A percentile compares a stretch with the other conserved stretches of the same genome.
phyloP scores from a whole-genome alignment of 495 filamentous ascomycete species.

The Penicillium cataractarum region DNA sequence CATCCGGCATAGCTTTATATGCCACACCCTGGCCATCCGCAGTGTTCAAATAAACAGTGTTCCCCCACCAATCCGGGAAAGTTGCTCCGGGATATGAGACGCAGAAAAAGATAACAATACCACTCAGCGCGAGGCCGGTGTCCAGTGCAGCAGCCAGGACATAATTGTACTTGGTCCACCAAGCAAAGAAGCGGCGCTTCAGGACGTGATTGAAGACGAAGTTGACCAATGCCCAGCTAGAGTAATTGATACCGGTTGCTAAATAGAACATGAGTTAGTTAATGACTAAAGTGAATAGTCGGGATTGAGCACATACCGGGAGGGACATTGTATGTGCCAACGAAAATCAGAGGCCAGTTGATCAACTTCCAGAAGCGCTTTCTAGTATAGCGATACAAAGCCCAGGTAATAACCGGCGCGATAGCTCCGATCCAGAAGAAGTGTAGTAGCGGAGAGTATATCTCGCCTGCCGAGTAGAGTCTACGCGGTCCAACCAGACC shows the following conservation, averaged over 20 bases:
- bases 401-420: conserved; percentile 33
- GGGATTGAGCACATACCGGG: conserved; percentile 25
- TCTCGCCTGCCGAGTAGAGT: conserved; percentile 27
- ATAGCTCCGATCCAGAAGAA: conserved; percentile 45
- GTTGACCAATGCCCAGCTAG: conserved; percentile 52
- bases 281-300: not conserved
- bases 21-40: conserved; percentile 47
- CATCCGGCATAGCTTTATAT: conserved; percentile 43
- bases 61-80: conserved; percentile 46
- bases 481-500: conserved; percentile 43
- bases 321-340: conserved; percentile 47
- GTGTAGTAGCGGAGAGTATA: conserved; percentile 32
- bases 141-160: conserved; percentile 39
- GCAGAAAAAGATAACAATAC: conserved; percentile 40
- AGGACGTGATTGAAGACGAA: conserved; percentile 49
- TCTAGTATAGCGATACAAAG: conserved; percentile 41
- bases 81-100: conserved; percentile 41
- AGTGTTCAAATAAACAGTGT: conserved; percentile 50
- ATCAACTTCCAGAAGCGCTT: conserved; percentile 42
- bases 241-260: conserved; percentile 55
- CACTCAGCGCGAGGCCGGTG: conserved; percentile 37
- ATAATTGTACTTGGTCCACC: conserved; percentile 46
- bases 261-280: conserved; percentile 7
- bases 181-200: conserved; percentile 41
- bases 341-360: conserved; percentile 52